phyloP scores from a whole-genome alignment of 1,284 basidiomycete species.

The Pisolithus thermaeus region DNA sequence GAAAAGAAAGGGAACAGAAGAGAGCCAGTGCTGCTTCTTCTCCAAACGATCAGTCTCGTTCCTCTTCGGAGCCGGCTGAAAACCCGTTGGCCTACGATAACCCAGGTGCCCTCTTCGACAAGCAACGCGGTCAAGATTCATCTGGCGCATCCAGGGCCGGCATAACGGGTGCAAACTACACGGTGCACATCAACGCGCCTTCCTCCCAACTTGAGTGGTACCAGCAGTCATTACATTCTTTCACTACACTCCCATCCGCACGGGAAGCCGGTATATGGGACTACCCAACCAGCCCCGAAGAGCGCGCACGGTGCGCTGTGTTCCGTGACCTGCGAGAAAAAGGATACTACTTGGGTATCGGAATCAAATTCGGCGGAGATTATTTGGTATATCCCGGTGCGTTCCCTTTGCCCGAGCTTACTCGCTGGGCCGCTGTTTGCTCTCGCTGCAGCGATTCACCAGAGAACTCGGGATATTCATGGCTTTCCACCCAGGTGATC shows the following conservation, averaged over 20 bases:
- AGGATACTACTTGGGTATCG: slow-evolving; percentile 82
- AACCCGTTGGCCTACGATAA: background rate
- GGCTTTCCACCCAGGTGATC: slow-evolving; percentile 63
- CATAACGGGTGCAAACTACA: slow-evolving; percentile 35
- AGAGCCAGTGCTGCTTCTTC: slow-evolving; percentile 3
- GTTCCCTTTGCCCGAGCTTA: slow-evolving; percentile 21
- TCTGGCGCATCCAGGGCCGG: slow-evolving; percentile 1
- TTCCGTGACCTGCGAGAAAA: slow-evolving; percentile 78
- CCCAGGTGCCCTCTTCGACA: background rate
- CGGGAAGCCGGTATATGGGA: slow-evolving; percentile 67
- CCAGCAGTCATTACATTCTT: slow-evolving; percentile 33
- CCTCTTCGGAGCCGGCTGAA: background rate
- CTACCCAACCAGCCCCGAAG: slow-evolving; percentile 60
- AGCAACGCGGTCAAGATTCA: slow-evolving; percentile 3
- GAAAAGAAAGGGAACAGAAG: slow-evolving; percentile 58
- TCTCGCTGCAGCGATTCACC: background rate
- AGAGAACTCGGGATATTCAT: slow-evolving; percentile 7
- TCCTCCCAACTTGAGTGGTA: slow-evolving; percentile 66
- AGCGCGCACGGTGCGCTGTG: slow-evolving; percentile 72
- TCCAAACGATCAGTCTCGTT: background rate
- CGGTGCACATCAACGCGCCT: slow-evolving; percentile 55
- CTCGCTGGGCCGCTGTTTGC: background rate
- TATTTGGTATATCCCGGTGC: slow-evolving; percentile 93
- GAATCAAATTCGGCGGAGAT: slow-evolving; percentile 92
- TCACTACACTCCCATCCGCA: slow-evolving; percentile 56